These are phyloP conservation scores for Saccharomycopsis sp. DNA, from an alignment of 805 yeast species.

Conservation along the genomic window DNA sequence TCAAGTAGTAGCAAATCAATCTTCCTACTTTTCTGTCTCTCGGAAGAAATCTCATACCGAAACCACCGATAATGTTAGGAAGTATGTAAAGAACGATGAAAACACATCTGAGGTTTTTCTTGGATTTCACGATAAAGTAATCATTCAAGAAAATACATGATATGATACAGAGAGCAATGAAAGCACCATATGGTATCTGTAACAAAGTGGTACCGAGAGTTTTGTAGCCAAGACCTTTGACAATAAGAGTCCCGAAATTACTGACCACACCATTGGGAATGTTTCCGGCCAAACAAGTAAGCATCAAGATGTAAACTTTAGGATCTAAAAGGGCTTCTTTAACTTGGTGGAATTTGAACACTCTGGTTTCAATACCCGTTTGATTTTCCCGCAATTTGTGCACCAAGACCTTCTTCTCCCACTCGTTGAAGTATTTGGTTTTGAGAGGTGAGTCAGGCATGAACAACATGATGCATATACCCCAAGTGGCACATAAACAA, in stretches of 20 bases:
- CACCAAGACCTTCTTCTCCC: slow-evolving; percentile 16
- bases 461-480: slow-evolving; percentile 9
- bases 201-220: slow-evolving; percentile 35
- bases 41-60: slow-evolving; percentile 42
- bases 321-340: slow-evolving; percentile 38
- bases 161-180: slow-evolving; percentile 21
- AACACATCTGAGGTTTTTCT: slow-evolving; percentile 30
- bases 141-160: slow-evolving; percentile 48
- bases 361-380: slow-evolving; percentile 38
- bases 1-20: slow-evolving; percentile 24
- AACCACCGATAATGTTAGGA: slow-evolving; percentile 29
- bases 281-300: slow-evolving; percentile 25
- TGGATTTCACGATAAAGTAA: slow-evolving; percentile 40
- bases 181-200: slow-evolving; percentile 42
- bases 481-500: slow-evolving; percentile 16
- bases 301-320: slow-evolving; percentile 31
- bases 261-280: slow-evolving; percentile 32
- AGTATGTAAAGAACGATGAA: slow-evolving; percentile 30
- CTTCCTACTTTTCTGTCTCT: slow-evolving; percentile 22
- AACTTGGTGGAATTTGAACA: slow-evolving; percentile 36
- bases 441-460: slow-evolving; percentile 17
- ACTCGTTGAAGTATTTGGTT: slow-evolving; percentile 11
- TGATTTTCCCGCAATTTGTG: slow-evolving; percentile 28
- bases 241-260: slow-evolving; percentile 27
- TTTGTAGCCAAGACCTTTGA: slow-evolving; percentile 35